Conservation (phyloP, 768 basidiomycete genomes). For the Roridomyces roridus region DNA sequence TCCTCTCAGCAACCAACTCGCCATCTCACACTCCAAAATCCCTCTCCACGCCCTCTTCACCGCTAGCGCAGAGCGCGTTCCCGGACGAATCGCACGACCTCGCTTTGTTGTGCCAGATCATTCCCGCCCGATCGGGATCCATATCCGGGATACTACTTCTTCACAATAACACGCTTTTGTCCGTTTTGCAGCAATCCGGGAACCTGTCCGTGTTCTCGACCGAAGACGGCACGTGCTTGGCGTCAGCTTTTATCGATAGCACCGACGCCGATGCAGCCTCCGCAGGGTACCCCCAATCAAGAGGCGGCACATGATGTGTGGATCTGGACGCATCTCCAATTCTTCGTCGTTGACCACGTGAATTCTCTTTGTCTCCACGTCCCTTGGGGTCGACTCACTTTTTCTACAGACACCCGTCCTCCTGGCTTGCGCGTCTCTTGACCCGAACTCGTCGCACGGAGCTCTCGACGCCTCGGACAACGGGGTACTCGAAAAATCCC, state of each 20-base stretch:
- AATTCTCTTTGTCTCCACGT: slow-evolving; percentile 9
- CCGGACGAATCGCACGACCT: slow-evolving; percentile 34
- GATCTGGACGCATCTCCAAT: slow-evolving; percentile 49
- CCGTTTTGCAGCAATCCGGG: slow-evolving; percentile 67
- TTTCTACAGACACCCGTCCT: slow-evolving; percentile 45
- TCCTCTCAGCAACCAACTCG: slow-evolving; percentile 54
- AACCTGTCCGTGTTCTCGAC: slow-evolving; percentile 58
- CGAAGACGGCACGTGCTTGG: slow-evolving; percentile 52
- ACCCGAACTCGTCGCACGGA: slow-evolving; percentile 37
- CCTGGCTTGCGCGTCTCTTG: slow-evolving; percentile 52
- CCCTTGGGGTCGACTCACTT: slow-evolving; percentile 16
- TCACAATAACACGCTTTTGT: slow-evolving; percentile 47
- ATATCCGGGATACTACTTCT: slow-evolving; percentile 56
- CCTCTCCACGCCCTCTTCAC: slow-evolving; percentile 48
- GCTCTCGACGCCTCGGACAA: slow-evolving; percentile 38
- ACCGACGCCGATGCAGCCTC: slow-evolving; percentile 26
- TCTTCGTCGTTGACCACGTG: slow-evolving; percentile 48
- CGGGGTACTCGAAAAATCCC: slow-evolving; percentile 43
- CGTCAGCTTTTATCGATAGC: slow-evolving; percentile 36
- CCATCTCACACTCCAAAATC: slow-evolving; percentile 45
- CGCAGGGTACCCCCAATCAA: slow-evolving; percentile 40
- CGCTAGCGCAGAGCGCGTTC: slow-evolving; percentile 32
- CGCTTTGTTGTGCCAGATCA: slow-evolving; percentile 46
- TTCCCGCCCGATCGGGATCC: slow-evolving; percentile 51
- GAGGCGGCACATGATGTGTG: slow-evolving; percentile 43